A percentile compares a stretch with the other conserved stretches of the same genome.
Evolutionary conservation across 129 eudicot genomes (phyloP).

Genomic region (Helianthus tuberosus): DNA sequence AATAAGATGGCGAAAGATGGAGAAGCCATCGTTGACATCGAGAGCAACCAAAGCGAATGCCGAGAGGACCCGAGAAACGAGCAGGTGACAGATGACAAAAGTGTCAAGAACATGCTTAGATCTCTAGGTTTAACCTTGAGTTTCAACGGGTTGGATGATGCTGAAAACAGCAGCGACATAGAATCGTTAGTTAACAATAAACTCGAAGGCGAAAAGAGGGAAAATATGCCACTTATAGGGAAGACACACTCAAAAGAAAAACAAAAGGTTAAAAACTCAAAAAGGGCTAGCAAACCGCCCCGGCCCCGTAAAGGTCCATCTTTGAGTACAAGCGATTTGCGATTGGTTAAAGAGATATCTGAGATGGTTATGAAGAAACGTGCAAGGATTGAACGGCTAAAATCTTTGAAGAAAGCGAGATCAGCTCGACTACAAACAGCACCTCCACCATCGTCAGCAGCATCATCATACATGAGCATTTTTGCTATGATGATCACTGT

Average conservation of each 20-base stretch:
- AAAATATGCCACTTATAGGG: conserved; percentile 34
- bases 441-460: conserved; percentile 18
- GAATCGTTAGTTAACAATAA: conserved; percentile 35
- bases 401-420: conserved; percentile 56
- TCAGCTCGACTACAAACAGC: conserved; percentile 20
- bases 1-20: conserved; percentile 31
- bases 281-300: conserved; percentile 69
- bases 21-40: conserved; percentile 39
- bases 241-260: conserved; percentile 44
- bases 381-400: conserved; percentile 58
- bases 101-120: conserved; percentile 35
- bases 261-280: conserved; percentile 33
- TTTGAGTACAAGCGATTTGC: conserved; percentile 52
- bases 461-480: conserved; percentile 40
- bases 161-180: conserved; percentile 17
- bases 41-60: conserved; percentile 36
- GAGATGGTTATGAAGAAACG: conserved; percentile 67
- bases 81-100: conserved; percentile 18
- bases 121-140: conserved; percentile 33
- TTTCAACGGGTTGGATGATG: conserved; percentile 29
- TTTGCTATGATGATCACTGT: conserved; percentile 57
- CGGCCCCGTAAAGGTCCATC: conserved; percentile 78
- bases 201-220: conserved; percentile 38
- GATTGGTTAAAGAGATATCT: conserved; percentile 63
- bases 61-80: conserved; percentile 27